Evolutionary conservation across 352 stramenopile genomes (phyloP).

Genomic region (Phytophthora rubi): DNA sequence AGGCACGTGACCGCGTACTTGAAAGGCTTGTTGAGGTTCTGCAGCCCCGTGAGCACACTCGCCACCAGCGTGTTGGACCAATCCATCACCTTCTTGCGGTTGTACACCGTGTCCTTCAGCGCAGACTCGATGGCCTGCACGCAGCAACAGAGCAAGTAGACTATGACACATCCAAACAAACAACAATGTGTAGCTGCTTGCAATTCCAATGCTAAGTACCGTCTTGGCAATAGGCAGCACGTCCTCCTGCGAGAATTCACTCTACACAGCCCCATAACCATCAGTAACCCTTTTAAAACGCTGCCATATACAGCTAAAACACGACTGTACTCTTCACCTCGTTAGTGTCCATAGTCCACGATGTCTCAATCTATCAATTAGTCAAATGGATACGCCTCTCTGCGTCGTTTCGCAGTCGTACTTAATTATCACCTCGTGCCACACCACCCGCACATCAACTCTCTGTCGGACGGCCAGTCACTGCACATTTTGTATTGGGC

Average conservation of each 20-base stretch:
- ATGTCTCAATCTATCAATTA: background rate
- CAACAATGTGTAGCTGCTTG: too few species aligned
- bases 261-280: slow-evolving; percentile 36
- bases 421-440: background rate
- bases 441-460: slow-evolving; percentile 9
- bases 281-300: background rate
- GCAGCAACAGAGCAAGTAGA: background rate
- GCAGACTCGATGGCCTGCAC: slow-evolving; percentile 72
- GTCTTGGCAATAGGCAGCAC: slow-evolving; percentile 79
- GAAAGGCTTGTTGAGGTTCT: slow-evolving; percentile 90
- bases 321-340: slow-evolving; percentile 30
- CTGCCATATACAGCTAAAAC: background rate
- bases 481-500: slow-evolving; percentile 19
- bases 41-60: slow-evolving; percentile 76
- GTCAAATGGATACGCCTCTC: slow-evolving; percentile 18
- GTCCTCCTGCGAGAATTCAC: slow-evolving; percentile 81
- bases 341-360: slow-evolving; percentile 50
- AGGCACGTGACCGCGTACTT: slow-evolving; percentile 88
- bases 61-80: slow-evolving; percentile 87
- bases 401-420: slow-evolving; percentile 35
- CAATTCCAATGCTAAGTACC: slow-evolving; percentile 24
- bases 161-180: background rate
- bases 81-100: slow-evolving; percentile 86
- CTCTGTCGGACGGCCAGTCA: slow-evolving; percentile 5
- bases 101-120: slow-evolving; percentile 87